phyloP scores from a whole-genome alignment of 2,329 filamentous ascomycete genomes.

The Scorias spongiosa region DNA sequence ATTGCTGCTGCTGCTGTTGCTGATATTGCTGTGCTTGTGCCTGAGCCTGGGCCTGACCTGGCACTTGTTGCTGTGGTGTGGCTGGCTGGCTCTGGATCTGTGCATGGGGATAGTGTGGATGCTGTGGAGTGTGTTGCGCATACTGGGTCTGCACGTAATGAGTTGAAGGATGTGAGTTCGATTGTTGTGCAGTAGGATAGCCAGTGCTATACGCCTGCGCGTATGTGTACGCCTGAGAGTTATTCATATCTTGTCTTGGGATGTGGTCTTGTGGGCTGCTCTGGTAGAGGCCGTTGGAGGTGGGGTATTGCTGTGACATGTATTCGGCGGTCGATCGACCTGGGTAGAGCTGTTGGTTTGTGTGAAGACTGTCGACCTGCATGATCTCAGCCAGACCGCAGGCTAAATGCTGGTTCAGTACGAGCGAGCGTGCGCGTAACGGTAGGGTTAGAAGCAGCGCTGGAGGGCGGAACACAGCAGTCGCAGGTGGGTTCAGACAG shows the following conservation, averaged over 20 bases:
- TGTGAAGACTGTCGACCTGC: background rate
- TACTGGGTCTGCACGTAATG: background rate
- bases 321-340: background rate
- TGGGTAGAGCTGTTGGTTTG: background rate
- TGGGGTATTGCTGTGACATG: background rate
- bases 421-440: too few relatives aligned
- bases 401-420: too few relatives aligned
- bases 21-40: slow-evolving; percentile 3
- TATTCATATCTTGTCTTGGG: background rate
- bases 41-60: slow-evolving; percentile 7
- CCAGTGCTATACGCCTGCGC: background rate
- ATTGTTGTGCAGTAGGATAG: background rate
- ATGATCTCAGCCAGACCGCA: background rate
- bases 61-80: slow-evolving; percentile 10
- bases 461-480: too few relatives aligned
- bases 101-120: slow-evolving; percentile 3
- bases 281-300: background rate
- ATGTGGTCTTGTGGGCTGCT: background rate
- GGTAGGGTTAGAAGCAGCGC: too few relatives aligned
- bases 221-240: background rate
- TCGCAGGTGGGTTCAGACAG: too few relatives aligned
- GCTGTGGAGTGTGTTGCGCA: slow-evolving; percentile 1
- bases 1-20: slow-evolving; percentile 1
- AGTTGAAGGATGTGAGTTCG: background rate
- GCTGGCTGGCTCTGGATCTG: slow-evolving; percentile 6